Conservation (phyloP, 345 rosid genomes). For the Abelmoschus esculentus region DNA sequence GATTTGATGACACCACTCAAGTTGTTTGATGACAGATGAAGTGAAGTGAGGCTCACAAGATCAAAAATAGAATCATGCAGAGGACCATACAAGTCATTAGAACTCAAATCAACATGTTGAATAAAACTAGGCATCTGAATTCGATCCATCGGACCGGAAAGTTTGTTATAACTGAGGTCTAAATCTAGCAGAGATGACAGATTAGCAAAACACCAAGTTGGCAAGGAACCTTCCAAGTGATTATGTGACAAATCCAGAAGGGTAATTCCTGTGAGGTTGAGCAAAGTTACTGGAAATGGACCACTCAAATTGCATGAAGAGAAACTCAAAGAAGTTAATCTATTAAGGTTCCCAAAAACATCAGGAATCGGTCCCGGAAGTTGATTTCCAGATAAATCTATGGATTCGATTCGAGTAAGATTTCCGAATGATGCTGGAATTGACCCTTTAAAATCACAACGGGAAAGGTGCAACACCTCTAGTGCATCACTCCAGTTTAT, state of each 20-base stretch:
- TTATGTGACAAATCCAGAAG: no score
- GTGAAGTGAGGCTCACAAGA: no score
- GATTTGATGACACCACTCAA: no score
- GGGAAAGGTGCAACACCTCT: background rate
- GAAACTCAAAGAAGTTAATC: background rate
- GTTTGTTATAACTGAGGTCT: background rate
- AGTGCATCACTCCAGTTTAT: background rate
- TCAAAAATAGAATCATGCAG: no score
- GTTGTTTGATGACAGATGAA: no score
- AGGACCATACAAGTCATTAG: no score
- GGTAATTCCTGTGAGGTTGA: background rate
- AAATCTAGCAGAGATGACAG: background rate
- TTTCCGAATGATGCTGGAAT: background rate
- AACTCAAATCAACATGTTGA: no score
- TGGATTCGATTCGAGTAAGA: background rate
- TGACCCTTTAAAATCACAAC: background rate
- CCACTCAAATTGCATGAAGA: no score
- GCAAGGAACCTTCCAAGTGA: no score
- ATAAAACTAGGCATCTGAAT: background rate
- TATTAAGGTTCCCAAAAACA: background rate
- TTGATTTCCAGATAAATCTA: background rate
- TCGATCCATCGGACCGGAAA: background rate
- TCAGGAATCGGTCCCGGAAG: background rate
- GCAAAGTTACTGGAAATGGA: background rate
- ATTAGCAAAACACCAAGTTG: no score